Base-by-base conservation (phyloP, 1,284 basidiomycete species). In the Butyriboletus appendiculatus region DNA sequence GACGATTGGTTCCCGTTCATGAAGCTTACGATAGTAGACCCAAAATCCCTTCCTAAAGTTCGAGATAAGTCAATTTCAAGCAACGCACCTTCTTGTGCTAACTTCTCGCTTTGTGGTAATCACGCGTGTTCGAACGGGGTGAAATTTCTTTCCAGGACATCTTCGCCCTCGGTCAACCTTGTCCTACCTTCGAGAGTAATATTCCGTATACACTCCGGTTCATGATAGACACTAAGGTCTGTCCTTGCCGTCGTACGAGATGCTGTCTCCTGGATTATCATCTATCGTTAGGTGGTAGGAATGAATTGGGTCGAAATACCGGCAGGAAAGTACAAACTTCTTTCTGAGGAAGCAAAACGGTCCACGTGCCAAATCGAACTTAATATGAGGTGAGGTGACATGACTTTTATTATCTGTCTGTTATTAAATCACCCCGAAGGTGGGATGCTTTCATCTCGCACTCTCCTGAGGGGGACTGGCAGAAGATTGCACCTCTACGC, bases 231-330 rank as follows among this genome's bases (percentile, higher is more conserved):
- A 90, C 92, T 5, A 88, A 93, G 78, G 94, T 92, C 35, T 3
- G 61, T 61, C 22, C 24, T 28, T 51, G 32, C 20, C 45, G 28
- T 34, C 40, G 14, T 26, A 8, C 4, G 34, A 40, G 18, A 28
- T 47, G 11, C 50, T 2, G 6, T 46, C 6, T 33, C 26, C n/a
- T 24, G 6, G 2, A 33, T 35, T n/a, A 40, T 47, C 10, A n/a
- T 10, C 42, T 32, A 9, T 50, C 15, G 4, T 9, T 59, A 96
- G 92, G 84, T 98, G 22, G 87, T 95, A 41, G 95, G 95, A 4
- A 98, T 98, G 95, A 98, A 96, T 68, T 98, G 95, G 95, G 88
- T 98, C 39, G 94, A 97, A 71, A 76, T 94, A 18, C 89, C 90
- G 2, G 85, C 87, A 1, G 90, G 91, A 2, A 85, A 84, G 62